Percentiles rank a stretch among this genome's conserved stretches.
phyloP scores from a whole-genome alignment of 1,284 basidiomycete genomes.

The Boletus mariae region DNA sequence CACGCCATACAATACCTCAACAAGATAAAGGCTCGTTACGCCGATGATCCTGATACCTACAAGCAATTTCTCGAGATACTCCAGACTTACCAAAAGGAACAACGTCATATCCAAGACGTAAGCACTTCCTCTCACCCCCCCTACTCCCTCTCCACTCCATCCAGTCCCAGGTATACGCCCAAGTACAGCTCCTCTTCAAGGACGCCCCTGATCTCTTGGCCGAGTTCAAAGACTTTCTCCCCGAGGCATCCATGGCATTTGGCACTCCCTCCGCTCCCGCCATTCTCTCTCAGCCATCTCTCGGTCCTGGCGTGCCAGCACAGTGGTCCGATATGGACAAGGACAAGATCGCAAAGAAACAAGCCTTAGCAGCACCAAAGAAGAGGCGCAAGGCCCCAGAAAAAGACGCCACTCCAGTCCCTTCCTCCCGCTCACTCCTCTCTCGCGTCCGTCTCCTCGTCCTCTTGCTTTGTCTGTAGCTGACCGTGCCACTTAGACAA shows the following conservation, averaged over 20 bases:
- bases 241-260: slow-evolving; percentile 54
- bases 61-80: slow-evolving; percentile 98
- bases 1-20: slow-evolving; percentile 98
- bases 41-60: slow-evolving; percentile 92
- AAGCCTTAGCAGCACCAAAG: slow-evolving; percentile 42
- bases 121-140: slow-evolving; percentile 31
- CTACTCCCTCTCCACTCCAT: slow-evolving; percentile 9
- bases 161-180: slow-evolving; percentile 81
- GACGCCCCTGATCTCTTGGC: slow-evolving; percentile 89
- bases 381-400: slow-evolving; percentile 45
- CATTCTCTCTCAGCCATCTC: slow-evolving; percentile 45
- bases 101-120: slow-evolving; percentile 84
- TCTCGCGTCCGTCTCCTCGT: slow-evolving; percentile 34
- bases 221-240: slow-evolving; percentile 97
- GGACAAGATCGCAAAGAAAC: slow-evolving; percentile 47
- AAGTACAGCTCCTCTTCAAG: slow-evolving; percentile 91
- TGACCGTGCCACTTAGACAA: slow-evolving; percentile 37
- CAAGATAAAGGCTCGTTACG: slow-evolving; percentile 95
- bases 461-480: slow-evolving; percentile 2
- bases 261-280: slow-evolving; percentile 36
- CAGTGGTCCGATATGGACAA: slow-evolving; percentile 42
- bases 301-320: slow-evolving; percentile 30
- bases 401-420: slow-evolving; percentile 57
- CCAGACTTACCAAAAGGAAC: slow-evolving; percentile 97
- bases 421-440: slow-evolving; percentile 42